Percentiles rank a stretch among this genome's conserved stretches.
phyloP scores from a whole-genome alignment of 176 grass and related monocot species.

The Hordeum marinum region DNA sequence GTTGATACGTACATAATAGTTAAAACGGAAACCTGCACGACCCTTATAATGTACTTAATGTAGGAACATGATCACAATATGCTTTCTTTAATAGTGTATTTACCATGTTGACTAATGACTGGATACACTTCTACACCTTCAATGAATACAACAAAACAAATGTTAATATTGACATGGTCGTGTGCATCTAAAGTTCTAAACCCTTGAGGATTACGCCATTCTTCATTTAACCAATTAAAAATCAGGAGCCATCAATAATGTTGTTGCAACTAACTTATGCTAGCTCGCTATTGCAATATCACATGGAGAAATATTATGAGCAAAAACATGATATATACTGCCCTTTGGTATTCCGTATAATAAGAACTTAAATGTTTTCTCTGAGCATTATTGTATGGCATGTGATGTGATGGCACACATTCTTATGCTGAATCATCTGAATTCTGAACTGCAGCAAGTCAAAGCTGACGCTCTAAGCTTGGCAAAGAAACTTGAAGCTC shows the following conservation, averaged over 20 bases:
- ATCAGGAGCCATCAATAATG: neutral
- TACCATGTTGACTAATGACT: neutral
- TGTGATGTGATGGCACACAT: neutral
- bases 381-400: neutral
- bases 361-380: neutral
- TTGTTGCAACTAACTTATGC: neutral
- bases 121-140: neutral
- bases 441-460: constrained; percentile 43
- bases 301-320: neutral
- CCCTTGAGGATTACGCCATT: neutral
- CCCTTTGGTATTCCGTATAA: neutral
- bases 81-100: neutral
- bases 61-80: neutral
- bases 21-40: neutral
- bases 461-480: constrained; percentile 43
- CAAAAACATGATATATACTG: neutral
- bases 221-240: neutral
- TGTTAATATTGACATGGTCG: neutral
- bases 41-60: neutral
- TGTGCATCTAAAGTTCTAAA: neutral
- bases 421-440: constrained; percentile 13
- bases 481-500: constrained; percentile 54
- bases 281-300: neutral
- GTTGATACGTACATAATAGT: neutral
- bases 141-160: neutral